Percentiles rank a stretch among this genome's conserved stretches.
Conservation (phyloP, 495 filamentous ascomycete genomes). For the Tuber microsphaerosporum region DNA sequence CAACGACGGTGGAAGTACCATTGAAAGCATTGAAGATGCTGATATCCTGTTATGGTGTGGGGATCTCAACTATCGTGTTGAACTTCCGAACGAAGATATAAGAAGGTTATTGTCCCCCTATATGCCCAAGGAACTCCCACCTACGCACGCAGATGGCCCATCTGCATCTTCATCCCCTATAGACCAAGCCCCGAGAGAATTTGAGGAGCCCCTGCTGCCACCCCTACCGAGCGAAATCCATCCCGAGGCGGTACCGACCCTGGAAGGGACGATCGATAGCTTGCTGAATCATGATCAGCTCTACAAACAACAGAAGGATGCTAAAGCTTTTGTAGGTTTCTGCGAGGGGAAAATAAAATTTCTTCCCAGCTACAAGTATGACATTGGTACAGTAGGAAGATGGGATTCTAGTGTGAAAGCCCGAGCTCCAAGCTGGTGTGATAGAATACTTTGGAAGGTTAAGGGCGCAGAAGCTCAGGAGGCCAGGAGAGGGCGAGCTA, state of each 20-base stretch:
- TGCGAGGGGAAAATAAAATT: constrained; percentile 81
- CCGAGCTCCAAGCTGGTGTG: constrained; percentile 91
- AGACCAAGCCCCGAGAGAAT: constrained; percentile 9
- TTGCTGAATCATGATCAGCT: constrained; percentile 89
- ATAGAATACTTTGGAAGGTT: constrained; percentile 82
- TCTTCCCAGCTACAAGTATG: constrained; percentile 92
- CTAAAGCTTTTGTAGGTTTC: constrained; percentile 85
- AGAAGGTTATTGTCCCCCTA: constrained; percentile 57
- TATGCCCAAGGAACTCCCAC: constrained; percentile 39
- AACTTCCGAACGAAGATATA: constrained; percentile 85
- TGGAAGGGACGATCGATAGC: constrained; percentile 79
- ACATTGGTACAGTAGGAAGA: constrained; percentile 82
- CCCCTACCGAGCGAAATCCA: constrained; percentile 24
- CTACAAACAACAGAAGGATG: constrained; percentile 59
- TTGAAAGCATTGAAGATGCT: constrained; percentile 73
- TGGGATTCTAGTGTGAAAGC: constrained; percentile 95
- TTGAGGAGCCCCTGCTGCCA: constrained; percentile 13
- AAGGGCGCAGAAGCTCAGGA: constrained; percentile 61
- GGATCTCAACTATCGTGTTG: constrained; percentile 90
- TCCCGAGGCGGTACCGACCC: constrained; percentile 45
- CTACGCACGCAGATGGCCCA: constrained; percentile 28
- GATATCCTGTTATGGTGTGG: constrained; percentile 96
- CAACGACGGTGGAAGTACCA: neutral
- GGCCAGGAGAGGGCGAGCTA: constrained; percentile 55
- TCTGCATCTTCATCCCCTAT: constrained; percentile 18